These are phyloP conservation scores for Thamnidium elegans DNA, from an alignment of 192 early-diverging fungal genomes.

Conservation along the genomic window DNA sequence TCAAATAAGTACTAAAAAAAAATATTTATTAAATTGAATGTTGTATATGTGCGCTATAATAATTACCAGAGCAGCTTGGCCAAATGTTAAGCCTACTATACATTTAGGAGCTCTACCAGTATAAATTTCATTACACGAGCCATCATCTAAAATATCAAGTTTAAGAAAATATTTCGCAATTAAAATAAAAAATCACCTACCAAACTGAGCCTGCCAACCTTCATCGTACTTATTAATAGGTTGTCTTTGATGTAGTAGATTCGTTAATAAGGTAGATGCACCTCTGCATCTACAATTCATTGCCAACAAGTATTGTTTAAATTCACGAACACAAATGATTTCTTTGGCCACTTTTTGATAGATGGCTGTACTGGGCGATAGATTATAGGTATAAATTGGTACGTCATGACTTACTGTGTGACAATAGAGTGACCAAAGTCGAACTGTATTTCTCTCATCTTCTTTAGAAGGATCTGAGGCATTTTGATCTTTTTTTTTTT, in stretches of 20 bases:
- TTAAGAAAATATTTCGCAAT: neutral
- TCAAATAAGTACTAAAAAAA: slow-evolving; percentile 35
- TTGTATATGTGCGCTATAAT: neutral
- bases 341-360: slow-evolving; percentile 55
- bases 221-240: slow-evolving; percentile 50
- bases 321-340: slow-evolving; percentile 45
- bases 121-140: slow-evolving; percentile 62
- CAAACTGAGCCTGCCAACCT: slow-evolving; percentile 64
- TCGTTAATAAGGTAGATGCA: slow-evolving; percentile 58
- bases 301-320: slow-evolving; percentile 45
- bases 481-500: slow-evolving; percentile 40
- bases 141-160: slow-evolving; percentile 38
- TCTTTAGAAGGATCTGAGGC: slow-evolving; percentile 49
- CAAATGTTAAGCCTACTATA: slow-evolving; percentile 58
- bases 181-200: neutral
- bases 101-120: slow-evolving; percentile 39
- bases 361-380: slow-evolving; percentile 55
- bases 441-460: slow-evolving; percentile 64
- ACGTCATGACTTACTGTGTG: slow-evolving; percentile 47
- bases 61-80: slow-evolving; percentile 42
- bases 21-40: neutral
- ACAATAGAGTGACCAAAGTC: slow-evolving; percentile 62
- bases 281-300: slow-evolving; percentile 57
- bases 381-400: slow-evolving; percentile 58
- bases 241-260: slow-evolving; percentile 56